These are phyloP conservation scores for Cairneyella variabilis DNA, from an alignment of 495 filamentous ascomycete species.

Conservation along the genomic window DNA sequence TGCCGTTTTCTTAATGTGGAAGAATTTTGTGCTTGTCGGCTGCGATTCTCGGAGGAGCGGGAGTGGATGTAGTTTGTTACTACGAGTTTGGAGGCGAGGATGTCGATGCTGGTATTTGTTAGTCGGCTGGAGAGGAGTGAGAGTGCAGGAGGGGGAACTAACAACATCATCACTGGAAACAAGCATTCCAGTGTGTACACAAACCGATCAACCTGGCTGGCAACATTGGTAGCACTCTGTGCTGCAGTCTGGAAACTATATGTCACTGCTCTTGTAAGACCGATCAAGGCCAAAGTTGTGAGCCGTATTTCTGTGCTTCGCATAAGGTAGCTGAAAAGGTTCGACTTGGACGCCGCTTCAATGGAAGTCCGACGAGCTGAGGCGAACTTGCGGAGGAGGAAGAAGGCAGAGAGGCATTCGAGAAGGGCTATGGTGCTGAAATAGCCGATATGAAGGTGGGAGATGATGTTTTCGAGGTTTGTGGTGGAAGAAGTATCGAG, in stretches of 20 bases:
- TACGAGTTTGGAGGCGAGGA: slow-evolving; percentile 22
- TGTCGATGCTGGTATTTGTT: slow-evolving; percentile 24
- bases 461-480: slow-evolving; percentile 24
- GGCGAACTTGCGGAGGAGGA: slow-evolving; percentile 29
- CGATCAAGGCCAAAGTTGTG: slow-evolving; percentile 29
- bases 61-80: slow-evolving; percentile 13
- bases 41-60: slow-evolving; percentile 11
- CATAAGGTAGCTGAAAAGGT: slow-evolving; percentile 31
- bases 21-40: not conserved
- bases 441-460: slow-evolving; percentile 34
- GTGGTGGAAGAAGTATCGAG: slow-evolving; percentile 1
- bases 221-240: slow-evolving; percentile 28
- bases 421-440: slow-evolving; percentile 33
- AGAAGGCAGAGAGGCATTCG: slow-evolving; percentile 30
- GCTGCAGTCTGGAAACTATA: slow-evolving; percentile 32
- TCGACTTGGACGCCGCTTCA: slow-evolving; percentile 3
- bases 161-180: slow-evolving; percentile 35
- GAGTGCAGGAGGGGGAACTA: slow-evolving; percentile 6
- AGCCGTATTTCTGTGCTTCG: slow-evolving; percentile 37
- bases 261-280: slow-evolving; percentile 31
- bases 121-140: not conserved
- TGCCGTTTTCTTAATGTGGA: not conserved
- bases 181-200: slow-evolving; percentile 34
- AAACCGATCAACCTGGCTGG: slow-evolving; percentile 35
- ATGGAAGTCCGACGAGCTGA: slow-evolving; percentile 13